A percentile compares a stretch with the other conserved stretches of the same genome.
Conservation (phyloP, 495 filamentous ascomycete genomes). For the Trichoderma reesei region DNA sequence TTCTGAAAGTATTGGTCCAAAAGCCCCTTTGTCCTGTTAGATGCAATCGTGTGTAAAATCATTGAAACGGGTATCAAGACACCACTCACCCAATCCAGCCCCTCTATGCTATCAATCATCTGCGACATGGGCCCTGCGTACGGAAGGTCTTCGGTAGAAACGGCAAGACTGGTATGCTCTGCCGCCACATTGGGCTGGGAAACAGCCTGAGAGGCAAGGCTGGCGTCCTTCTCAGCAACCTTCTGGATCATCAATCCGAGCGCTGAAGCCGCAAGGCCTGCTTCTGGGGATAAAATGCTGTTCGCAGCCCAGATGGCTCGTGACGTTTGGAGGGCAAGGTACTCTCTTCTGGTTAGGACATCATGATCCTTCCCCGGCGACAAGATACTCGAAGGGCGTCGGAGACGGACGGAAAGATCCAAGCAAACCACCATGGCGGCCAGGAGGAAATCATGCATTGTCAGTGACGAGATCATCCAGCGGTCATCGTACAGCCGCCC, state of each 20-base stretch:
- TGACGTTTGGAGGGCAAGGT: conserved; percentile 31
- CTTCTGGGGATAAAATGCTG: conserved; percentile 21
- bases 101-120: conserved; percentile 24
- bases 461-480: conserved; percentile 29
- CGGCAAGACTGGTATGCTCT: neutral
- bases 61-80: neutral
- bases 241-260: conserved; percentile 30
- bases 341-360: conserved; percentile 18
- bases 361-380: neutral
- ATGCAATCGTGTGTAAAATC: neutral
- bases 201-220: neutral
- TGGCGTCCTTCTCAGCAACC: conserved; percentile 13
- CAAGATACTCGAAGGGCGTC: neutral
- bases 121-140: conserved; percentile 23
- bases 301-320: conserved; percentile 28
- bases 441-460: conserved; percentile 35
- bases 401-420: conserved; percentile 23
- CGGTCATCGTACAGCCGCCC: conserved; percentile 28
- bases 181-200: neutral
- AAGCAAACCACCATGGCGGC: conserved; percentile 35
- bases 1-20: neutral
- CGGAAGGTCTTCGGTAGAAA: conserved; percentile 11
- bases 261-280: conserved; percentile 28
- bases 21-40: neutral
- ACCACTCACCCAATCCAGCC: conserved; percentile 16